A percentile compares a stretch with the other conserved stretches of the same genome.
Conservation (phyloP, 352 stramenopile genomes). For the Phytopythium boreale region DNA sequence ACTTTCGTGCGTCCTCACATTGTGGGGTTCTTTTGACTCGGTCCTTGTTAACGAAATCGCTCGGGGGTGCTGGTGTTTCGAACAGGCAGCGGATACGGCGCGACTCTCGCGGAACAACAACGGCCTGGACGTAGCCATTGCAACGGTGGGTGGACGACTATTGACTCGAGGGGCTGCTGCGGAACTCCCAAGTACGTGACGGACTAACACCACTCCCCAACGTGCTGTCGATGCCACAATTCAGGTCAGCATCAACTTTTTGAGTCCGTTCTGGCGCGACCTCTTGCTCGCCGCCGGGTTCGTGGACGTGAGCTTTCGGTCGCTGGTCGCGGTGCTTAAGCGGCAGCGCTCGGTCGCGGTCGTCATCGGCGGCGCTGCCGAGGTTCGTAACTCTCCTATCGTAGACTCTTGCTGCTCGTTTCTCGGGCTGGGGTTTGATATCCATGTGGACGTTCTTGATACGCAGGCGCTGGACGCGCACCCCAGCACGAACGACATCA, state of each 20-base stretch:
- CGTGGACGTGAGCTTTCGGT: conserved; percentile 45
- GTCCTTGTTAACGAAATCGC: neutral
- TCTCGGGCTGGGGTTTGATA: neutral
- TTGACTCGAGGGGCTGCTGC: neutral
- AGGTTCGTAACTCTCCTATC: conserved; percentile 13
- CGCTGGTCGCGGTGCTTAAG: conserved; percentile 22
- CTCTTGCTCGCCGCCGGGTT: conserved; percentile 47
- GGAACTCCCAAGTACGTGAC: neutral
- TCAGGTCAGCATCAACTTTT: conserved; percentile 48
- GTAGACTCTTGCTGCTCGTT: neutral
- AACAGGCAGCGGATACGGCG: conserved; percentile 27
- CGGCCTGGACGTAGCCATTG: conserved; percentile 39
- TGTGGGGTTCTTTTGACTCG: neutral
- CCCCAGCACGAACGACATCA: conserved; percentile 41
- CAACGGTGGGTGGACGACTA: conserved; percentile 23
- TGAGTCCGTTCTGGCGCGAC: conserved; percentile 48
- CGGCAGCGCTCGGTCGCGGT: conserved; percentile 32
- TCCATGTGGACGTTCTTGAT: neutral
- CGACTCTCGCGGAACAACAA: conserved; percentile 32
- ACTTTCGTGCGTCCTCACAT: conserved; percentile 24
- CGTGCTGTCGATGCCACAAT: neutral
- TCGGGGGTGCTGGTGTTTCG: neutral
- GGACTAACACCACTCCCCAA: neutral
- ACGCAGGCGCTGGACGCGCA: conserved; percentile 40
- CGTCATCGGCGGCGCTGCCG: conserved; percentile 42